Percentiles rank a stretch among this genome's conserved stretches.
These are phyloP conservation scores for Schoenoplectus triqueter DNA, from an alignment of 202 grass and related monocot genomes.

Conservation along the genomic window DNA sequence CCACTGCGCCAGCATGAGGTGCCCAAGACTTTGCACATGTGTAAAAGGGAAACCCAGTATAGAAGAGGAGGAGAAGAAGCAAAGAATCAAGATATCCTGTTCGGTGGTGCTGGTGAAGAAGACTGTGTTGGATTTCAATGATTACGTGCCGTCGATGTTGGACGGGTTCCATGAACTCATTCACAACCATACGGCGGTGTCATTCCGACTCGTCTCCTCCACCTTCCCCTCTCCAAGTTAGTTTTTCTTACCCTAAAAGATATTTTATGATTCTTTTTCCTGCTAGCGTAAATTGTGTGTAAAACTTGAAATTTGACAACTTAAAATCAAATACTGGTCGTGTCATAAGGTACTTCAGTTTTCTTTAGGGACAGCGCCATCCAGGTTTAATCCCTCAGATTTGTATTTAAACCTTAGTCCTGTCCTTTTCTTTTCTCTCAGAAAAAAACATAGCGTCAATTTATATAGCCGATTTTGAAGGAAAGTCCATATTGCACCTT, in stretches of 20 bases:
- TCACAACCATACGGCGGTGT: conserved; percentile 10
- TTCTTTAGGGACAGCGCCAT: not conserved
- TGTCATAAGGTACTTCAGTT: not conserved
- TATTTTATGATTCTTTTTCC: not conserved
- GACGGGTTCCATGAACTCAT: conserved; percentile 41
- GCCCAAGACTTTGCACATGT: not conserved
- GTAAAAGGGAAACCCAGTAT: conserved; percentile 15
- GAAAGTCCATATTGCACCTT: not conserved
- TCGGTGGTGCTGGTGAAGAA: conserved; percentile 42
- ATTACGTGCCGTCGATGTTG: conserved; percentile 36
- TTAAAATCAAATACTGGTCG: not conserved
- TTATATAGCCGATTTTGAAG: not conserved
- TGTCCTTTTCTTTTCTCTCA: not conserved
- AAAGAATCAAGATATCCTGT: conserved; percentile 32
- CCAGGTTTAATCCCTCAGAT: not conserved
- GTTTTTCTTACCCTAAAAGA: not conserved
- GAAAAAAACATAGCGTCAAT: not conserved
- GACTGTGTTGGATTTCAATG: conserved; percentile 43
- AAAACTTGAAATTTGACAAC: not conserved
- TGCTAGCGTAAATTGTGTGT: not conserved
- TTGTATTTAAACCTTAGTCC: not conserved
- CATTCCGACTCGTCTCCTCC: conserved; percentile 46
- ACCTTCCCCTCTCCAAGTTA: conserved; percentile 33
- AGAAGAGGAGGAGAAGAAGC: not conserved
- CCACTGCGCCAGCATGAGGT: conserved; percentile 4